phyloP scores from a whole-genome alignment of 2,329 filamentous ascomycete species.

The Stylonectria norvegica region DNA sequence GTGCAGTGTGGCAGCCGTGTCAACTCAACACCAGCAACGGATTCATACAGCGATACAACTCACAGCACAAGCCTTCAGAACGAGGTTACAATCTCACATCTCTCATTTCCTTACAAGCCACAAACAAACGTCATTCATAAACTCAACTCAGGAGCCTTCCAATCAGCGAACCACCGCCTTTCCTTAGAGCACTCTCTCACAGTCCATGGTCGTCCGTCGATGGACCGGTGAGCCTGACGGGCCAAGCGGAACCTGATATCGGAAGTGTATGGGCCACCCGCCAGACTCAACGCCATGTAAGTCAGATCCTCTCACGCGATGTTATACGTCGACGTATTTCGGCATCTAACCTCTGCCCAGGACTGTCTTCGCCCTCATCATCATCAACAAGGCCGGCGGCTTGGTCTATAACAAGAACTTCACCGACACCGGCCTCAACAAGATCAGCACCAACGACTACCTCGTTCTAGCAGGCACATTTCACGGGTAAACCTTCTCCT shows the following conservation, averaged over 20 bases:
- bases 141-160: neutral
- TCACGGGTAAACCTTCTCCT: slow-evolving; percentile 63
- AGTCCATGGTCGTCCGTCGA: slow-evolving; percentile 20
- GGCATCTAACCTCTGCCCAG: slow-evolving; percentile 43
- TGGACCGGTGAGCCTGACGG: slow-evolving; percentile 21
- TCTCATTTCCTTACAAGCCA: neutral
- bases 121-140: slow-evolving; percentile 11
- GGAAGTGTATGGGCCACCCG: slow-evolving; percentile 8
- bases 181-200: slow-evolving; percentile 1
- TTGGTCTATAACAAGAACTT: slow-evolving; percentile 96
- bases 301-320: too few relatives aligned
- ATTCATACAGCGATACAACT: too few relatives aligned
- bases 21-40: slow-evolving; percentile 4
- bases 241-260: slow-evolving; percentile 11
- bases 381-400: slow-evolving; percentile 98
- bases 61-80: too few relatives aligned
- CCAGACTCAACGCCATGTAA: slow-evolving; percentile 17
- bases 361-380: slow-evolving; percentile 91
- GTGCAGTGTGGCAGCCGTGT: slow-evolving; percentile 21
- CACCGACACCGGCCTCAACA: slow-evolving; percentile 73
- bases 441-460: slow-evolving; percentile 92
- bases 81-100: too few relatives aligned
- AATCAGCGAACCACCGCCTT: neutral
- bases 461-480: slow-evolving; percentile 96
- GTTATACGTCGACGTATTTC: neutral